A percentile compares a stretch with the other conserved stretches of the same genome.
Conservation (phyloP, 1,284 basidiomycete species). For the Rhodotorula sp. region DNA sequence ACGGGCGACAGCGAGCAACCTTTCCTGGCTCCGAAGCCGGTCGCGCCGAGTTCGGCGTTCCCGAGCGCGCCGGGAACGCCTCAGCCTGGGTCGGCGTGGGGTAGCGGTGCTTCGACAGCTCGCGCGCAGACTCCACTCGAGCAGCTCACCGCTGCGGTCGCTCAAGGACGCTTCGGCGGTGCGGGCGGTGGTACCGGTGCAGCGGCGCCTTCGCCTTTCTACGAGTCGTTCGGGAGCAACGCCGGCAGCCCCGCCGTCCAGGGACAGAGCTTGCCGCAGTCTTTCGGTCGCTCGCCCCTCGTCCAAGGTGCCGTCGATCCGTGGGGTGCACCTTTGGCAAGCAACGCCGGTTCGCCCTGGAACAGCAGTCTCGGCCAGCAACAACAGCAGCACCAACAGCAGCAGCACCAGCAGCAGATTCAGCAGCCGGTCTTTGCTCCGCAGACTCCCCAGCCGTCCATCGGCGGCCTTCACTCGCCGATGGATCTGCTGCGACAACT, state of each 20-base stretch:
- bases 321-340: slow-evolving; percentile 31
- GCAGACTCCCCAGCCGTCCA: slow-evolving; percentile 4
- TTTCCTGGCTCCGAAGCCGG: slow-evolving; percentile 45
- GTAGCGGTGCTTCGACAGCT: not conserved
- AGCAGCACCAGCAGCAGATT: slow-evolving; percentile 25
- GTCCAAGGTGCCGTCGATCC: slow-evolving; percentile 23
- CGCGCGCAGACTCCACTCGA: slow-evolving; percentile 33
- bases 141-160: slow-evolving; percentile 22
- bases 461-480: slow-evolving; percentile 10
- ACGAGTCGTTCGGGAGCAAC: slow-evolving; percentile 31
- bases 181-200: not conserved
- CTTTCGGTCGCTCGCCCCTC: slow-evolving; percentile 22
- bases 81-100: slow-evolving; percentile 19
- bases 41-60: slow-evolving; percentile 13
- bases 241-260: slow-evolving; percentile 21
- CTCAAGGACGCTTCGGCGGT: slow-evolving; percentile 23
- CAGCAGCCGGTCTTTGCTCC: slow-evolving; percentile 13
- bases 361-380: slow-evolving; percentile 4
- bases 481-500: slow-evolving; percentile 25
- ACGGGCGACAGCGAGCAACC: slow-evolving; percentile 47
- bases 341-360: slow-evolving; percentile 2
- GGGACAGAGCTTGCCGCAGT: slow-evolving; percentile 15
- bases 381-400: slow-evolving; percentile 29
- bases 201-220: slow-evolving; percentile 12
- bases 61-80: slow-evolving; percentile 30